Conservation (phyloP, 1,139 yeast species). For the Protomyces gravidus region DNA sequence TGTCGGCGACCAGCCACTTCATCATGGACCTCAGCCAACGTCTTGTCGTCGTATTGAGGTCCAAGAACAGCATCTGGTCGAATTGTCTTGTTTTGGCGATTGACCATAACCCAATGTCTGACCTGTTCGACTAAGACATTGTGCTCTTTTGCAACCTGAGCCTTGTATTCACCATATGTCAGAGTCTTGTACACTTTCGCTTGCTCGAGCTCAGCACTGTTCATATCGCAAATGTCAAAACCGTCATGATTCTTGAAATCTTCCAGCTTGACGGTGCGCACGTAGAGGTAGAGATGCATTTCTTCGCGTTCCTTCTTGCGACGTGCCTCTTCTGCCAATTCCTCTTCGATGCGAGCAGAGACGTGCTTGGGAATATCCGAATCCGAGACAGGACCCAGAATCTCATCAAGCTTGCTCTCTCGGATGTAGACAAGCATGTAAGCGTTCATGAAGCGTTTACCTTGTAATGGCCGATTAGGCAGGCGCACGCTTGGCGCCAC, state of each 20-base stretch:
- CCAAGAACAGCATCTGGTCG: conserved; percentile 56
- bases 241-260: conserved; percentile 63
- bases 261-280: conserved; percentile 52
- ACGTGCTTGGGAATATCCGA: conserved; percentile 66
- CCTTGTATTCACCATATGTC: conserved; percentile 51
- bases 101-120: conserved; percentile 62
- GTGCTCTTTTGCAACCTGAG: conserved; percentile 49
- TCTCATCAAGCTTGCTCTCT: conserved; percentile 53
- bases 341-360: conserved; percentile 59
- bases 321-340: conserved; percentile 53
- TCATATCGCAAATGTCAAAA: conserved; percentile 57
- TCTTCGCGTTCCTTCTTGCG: conserved; percentile 69
- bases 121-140: conserved; percentile 46
- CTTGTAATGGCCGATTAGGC: conserved; percentile 32
- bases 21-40: conserved; percentile 26
- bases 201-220: conserved; percentile 37
- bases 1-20: conserved; percentile 15
- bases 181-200: conserved; percentile 59
- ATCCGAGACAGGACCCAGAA: conserved; percentile 58
- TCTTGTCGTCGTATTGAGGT: conserved; percentile 35
- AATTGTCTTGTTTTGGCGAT: conserved; percentile 68
- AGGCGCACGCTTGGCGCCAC: conserved; percentile 49
- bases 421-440: conserved; percentile 94
- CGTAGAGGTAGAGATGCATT: conserved; percentile 65
- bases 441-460: conserved; percentile 81